phyloP scores from a whole-genome alignment of 2,329 filamentous ascomycete species.

The Botrytis cinerea region DNA sequence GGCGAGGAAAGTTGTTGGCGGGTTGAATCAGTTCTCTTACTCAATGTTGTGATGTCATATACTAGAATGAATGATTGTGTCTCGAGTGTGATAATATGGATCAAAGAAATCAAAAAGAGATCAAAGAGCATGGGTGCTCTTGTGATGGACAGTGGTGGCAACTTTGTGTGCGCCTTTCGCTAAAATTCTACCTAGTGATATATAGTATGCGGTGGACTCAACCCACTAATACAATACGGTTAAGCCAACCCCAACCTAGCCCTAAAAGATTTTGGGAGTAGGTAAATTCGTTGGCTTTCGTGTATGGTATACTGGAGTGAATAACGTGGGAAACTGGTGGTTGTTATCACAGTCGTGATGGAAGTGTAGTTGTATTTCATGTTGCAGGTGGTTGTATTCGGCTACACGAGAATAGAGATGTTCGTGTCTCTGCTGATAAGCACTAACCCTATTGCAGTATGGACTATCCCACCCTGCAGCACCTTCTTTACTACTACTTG shows the following conservation, averaged over 20 bases:
- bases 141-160: background rate
- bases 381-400: background rate
- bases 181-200: constrained; percentile 1
- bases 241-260: constrained; percentile 8
- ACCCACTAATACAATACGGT: background rate
- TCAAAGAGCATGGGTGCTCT: background rate
- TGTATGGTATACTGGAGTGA: background rate
- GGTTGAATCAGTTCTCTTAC: background rate
- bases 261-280: background rate
- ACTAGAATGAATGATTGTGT: background rate
- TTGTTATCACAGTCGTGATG: background rate
- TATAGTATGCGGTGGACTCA: background rate
- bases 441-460: background rate
- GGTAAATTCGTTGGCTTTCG: background rate
- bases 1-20: background rate
- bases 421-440: background rate
- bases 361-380: background rate
- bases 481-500: background rate
- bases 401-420: background rate
- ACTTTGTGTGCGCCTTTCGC: constrained; percentile 1
- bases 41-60: background rate
- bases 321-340: background rate
- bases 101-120: background rate
- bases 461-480: background rate
- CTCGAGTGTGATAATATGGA: background rate